Evolutionary conservation across 371 early-diverging fungal species (phyloP).

Genomic region (Haplosporangium sp.): DNA sequence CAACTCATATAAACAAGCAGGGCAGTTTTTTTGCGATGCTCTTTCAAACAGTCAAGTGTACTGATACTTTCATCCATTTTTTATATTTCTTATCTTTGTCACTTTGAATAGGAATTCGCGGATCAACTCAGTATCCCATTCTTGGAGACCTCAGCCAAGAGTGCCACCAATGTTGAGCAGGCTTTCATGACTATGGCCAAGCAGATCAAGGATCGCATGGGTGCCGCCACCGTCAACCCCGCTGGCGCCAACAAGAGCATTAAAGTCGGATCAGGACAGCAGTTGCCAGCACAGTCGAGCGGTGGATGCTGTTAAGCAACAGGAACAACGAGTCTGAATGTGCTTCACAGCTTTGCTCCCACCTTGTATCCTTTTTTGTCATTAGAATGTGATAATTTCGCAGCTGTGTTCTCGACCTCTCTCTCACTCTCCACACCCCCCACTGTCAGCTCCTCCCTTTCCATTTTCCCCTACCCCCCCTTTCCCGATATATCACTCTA

Average conservation of each 20-base stretch:
- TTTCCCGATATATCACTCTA: not conserved
- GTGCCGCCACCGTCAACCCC: constrained; percentile 46
- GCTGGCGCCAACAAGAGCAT: constrained; percentile 51
- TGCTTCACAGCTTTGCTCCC: constrained; percentile 2
- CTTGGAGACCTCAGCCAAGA: constrained; percentile 95
- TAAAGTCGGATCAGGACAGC: constrained; percentile 55
- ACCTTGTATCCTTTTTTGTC: constrained; percentile 4
- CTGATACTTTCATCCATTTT: not conserved
- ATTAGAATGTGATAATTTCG: not conserved
- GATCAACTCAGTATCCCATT: constrained; percentile 89
- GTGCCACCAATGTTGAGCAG: constrained; percentile 94
- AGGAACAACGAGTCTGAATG: not conserved
- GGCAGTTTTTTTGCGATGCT: not conserved
- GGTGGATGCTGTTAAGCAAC: constrained; percentile 51
- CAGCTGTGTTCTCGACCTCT: too few relatives aligned
- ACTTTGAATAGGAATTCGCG: constrained; percentile 72
- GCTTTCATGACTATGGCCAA: constrained; percentile 96
- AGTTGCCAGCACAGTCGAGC: constrained; percentile 48
- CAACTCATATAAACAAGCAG: not conserved
- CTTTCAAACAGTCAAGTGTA: not conserved
- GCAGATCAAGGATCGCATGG: constrained; percentile 69
- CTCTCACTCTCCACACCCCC: too few relatives aligned
- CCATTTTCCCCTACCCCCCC: not conserved
- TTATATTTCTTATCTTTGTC: not conserved
- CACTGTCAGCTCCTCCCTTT: not conserved